Conservation (phyloP, 805 yeast genomes). For the Starmera dryadoides region DNA sequence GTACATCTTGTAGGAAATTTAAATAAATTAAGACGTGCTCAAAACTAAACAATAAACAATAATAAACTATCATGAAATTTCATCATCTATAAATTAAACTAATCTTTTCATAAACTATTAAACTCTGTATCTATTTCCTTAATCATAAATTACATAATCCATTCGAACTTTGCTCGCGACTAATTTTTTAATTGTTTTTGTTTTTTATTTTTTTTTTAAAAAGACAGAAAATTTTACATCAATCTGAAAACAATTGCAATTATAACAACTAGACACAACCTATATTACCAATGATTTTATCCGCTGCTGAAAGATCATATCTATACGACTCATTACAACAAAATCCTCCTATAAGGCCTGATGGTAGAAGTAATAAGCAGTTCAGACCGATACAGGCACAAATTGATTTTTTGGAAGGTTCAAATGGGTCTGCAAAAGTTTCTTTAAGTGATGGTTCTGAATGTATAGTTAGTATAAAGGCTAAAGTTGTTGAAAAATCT, state of each 20-base stretch:
- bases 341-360: conserved; percentile 70
- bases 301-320: conserved; percentile 72
- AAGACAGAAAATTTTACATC: not conserved
- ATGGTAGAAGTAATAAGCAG: conserved; percentile 67
- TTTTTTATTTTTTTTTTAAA: not conserved
- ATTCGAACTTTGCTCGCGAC: too few species aligned
- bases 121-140: too few species aligned
- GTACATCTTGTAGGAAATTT: too few species aligned
- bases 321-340: conserved; percentile 63
- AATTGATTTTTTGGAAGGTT: conserved; percentile 72
- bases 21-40: too few species aligned
- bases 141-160: too few species aligned
- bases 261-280: not conserved
- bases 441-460: conserved; percentile 87
- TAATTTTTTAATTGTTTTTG: too few species aligned
- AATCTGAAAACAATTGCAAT: not conserved
- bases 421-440: conserved; percentile 90
- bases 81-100: too few species aligned
- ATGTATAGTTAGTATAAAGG: conserved; percentile 85
- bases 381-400: conserved; percentile 83
- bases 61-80: too few species aligned
- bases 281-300: conserved; percentile 44
- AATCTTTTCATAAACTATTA: too few species aligned
- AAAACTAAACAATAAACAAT: too few species aligned
- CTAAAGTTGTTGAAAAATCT: conserved; percentile 58